phyloP scores from a whole-genome alignment of 768 basidiomycete genomes.

The Naganishia vaughanmartiniae region DNA sequence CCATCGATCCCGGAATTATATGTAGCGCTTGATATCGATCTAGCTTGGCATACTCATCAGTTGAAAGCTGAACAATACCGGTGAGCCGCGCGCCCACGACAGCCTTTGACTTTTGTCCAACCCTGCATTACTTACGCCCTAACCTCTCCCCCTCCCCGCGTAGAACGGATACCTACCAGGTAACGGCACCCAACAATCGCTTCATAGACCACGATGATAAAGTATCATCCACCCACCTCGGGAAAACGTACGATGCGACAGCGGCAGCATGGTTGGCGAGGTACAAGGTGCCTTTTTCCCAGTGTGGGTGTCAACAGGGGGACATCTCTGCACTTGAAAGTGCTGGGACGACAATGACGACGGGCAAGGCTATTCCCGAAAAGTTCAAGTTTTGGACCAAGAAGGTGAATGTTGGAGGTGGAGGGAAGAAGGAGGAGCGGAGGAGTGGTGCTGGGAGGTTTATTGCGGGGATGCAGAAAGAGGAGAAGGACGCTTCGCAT shows the following conservation, averaged over 20 bases:
- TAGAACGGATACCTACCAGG: background rate
- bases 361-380: background rate
- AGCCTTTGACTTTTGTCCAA: background rate
- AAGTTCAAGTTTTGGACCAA: conserved; percentile 31
- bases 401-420: background rate
- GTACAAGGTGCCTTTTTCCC: conserved; percentile 29
- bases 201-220: conserved; percentile 35
- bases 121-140: background rate
- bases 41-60: conserved; percentile 77
- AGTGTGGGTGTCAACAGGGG: conserved; percentile 30
- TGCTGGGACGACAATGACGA: background rate
- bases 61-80: conserved; percentile 58
- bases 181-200: conserved; percentile 10
- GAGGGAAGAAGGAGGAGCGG: background rate
- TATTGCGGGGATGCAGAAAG: conserved; percentile 8
- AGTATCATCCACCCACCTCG: conserved; percentile 19
- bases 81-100: no score
- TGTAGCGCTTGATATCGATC: conserved; percentile 64
- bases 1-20: conserved; percentile 55
- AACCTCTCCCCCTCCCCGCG: background rate
- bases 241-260: conserved; percentile 24
- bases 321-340: background rate
- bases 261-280: conserved; percentile 22
- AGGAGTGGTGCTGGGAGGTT: background rate
- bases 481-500: conserved; percentile 24